Conservation (phyloP, 176 grass and related monocot species). For the Pontederia crassipes region DNA sequence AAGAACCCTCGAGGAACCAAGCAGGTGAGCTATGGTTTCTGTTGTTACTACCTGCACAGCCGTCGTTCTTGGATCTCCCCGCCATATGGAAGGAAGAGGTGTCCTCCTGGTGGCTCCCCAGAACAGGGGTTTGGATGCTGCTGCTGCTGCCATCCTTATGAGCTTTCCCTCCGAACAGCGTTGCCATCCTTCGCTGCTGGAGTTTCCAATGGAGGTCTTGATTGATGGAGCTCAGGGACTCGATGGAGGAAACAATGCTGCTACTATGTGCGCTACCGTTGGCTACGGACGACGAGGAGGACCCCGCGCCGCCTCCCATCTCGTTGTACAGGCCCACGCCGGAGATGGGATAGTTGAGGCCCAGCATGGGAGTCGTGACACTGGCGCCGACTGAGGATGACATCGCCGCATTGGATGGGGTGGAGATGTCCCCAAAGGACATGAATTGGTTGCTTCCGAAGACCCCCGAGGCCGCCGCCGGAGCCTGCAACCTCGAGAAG, state of each 20-base stretch:
- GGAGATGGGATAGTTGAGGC: slow-evolving; percentile 15
- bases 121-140: background rate
- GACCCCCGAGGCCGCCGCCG: slow-evolving; percentile 1
- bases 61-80: background rate
- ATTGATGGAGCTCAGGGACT: slow-evolving; percentile 96
- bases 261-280: slow-evolving; percentile 28
- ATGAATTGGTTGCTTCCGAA: slow-evolving; percentile 38
- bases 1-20: slow-evolving; percentile 23
- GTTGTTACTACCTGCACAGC: background rate
- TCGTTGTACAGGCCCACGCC: background rate
- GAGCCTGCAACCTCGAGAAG: slow-evolving; percentile 28
- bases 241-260: slow-evolving; percentile 78
- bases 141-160: slow-evolving; percentile 3
- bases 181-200: slow-evolving; percentile 74
- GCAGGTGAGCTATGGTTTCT: slow-evolving; percentile 6
- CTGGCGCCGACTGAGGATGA: background rate
- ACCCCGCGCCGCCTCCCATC: background rate
- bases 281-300: slow-evolving; percentile 1
- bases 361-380: background rate
- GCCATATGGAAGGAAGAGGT: background rate
- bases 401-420: background rate
- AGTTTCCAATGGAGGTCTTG: slow-evolving; percentile 96
- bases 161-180: slow-evolving; percentile 40
- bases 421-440: slow-evolving; percentile 41
- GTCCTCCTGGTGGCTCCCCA: background rate